Percentiles rank a stretch among this genome's conserved stretches.
Evolutionary conservation across 768 basidiomycete genomes (phyloP).

Genomic region (Termitomyces sp.): DNA sequence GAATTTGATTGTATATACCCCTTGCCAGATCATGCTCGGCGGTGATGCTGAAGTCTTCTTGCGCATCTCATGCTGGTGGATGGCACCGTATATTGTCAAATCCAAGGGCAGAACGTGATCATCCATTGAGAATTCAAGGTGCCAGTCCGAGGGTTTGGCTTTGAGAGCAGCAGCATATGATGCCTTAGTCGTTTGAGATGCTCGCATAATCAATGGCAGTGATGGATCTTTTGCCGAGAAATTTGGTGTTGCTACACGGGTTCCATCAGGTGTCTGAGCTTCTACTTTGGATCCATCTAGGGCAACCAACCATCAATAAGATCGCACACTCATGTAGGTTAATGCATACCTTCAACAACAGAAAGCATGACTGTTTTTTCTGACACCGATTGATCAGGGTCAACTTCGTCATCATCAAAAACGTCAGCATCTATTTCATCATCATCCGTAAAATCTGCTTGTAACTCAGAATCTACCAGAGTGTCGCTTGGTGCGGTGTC

Average conservation of each 20-base stretch:
- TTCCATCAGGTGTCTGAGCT: slow-evolving; percentile 96
- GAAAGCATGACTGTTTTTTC: slow-evolving; percentile 88
- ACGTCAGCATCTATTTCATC: slow-evolving; percentile 87
- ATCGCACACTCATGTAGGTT: background rate
- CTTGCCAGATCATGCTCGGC: slow-evolving; percentile 80
- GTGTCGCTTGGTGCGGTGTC: slow-evolving; percentile 51
- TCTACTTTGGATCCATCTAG: slow-evolving; percentile 89
- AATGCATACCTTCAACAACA: slow-evolving; percentile 66
- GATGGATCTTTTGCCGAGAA: slow-evolving; percentile 36
- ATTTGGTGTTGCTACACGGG: slow-evolving; percentile 85
- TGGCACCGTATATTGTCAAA: slow-evolving; percentile 93
- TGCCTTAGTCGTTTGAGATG: slow-evolving; percentile 30
- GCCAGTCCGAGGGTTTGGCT: slow-evolving; percentile 92
- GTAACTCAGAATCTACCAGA: slow-evolving; percentile 56
- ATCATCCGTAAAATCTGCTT: slow-evolving; percentile 79
- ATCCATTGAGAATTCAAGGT: slow-evolving; percentile 93
- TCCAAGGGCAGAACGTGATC: slow-evolving; percentile 80
- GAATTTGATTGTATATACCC: slow-evolving; percentile 87
- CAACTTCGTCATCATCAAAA: slow-evolving; percentile 75
- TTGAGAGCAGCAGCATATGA: slow-evolving; percentile 96
- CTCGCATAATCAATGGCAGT: slow-evolving; percentile 21
- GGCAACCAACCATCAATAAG: background rate
- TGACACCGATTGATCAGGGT: slow-evolving; percentile 58
- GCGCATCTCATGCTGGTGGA: slow-evolving; percentile 85
- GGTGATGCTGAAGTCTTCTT: slow-evolving; percentile 62